Conservation (phyloP, 2,329 filamentous ascomycete genomes). For the Hypomyces perniciosus region DNA sequence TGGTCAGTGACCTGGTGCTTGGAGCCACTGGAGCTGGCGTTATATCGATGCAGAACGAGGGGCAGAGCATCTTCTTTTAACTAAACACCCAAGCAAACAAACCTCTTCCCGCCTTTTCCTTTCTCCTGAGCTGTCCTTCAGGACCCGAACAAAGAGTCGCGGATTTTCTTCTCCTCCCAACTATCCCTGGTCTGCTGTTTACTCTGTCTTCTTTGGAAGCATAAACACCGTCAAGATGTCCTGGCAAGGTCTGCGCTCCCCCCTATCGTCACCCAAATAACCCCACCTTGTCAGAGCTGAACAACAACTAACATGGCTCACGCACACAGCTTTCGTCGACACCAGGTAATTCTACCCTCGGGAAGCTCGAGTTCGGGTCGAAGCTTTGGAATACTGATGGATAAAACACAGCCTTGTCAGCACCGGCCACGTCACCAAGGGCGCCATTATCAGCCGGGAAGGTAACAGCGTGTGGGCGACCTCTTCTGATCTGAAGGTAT, state of each 20-base stretch:
- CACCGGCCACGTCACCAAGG: constrained; percentile 75
- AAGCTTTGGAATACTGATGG: constrained; percentile 15
- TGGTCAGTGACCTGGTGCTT: constrained; percentile 9
- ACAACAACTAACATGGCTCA: constrained; percentile 4
- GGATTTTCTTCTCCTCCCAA: background rate
- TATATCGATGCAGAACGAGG: constrained; percentile 7
- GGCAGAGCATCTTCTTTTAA: constrained; percentile 5
- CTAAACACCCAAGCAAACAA: constrained; percentile 10
- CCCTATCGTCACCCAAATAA: constrained; percentile 15
- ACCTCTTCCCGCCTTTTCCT: constrained; percentile 11
- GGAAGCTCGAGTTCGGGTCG: background rate
- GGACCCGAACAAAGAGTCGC: background rate
- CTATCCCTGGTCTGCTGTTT: constrained; percentile 3
- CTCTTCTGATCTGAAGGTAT: constrained; percentile 67
- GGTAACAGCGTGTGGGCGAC: constrained; percentile 77
- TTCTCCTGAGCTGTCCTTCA: background rate
- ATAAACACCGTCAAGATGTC: constrained; percentile 48
- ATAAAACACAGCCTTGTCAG: constrained; percentile 61
- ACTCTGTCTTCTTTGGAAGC: background rate
- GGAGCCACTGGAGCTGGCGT: background rate
- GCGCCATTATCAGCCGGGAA: constrained; percentile 73
- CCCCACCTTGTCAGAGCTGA: constrained; percentile 19
- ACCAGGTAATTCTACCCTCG: constrained; percentile 35
- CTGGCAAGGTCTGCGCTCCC: constrained; percentile 59
- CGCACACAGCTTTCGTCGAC: constrained; percentile 43